These are phyloP conservation scores for Takashimella tepidaria DNA, from an alignment of 1,284 basidiomycete species.

Conservation along the genomic window DNA sequence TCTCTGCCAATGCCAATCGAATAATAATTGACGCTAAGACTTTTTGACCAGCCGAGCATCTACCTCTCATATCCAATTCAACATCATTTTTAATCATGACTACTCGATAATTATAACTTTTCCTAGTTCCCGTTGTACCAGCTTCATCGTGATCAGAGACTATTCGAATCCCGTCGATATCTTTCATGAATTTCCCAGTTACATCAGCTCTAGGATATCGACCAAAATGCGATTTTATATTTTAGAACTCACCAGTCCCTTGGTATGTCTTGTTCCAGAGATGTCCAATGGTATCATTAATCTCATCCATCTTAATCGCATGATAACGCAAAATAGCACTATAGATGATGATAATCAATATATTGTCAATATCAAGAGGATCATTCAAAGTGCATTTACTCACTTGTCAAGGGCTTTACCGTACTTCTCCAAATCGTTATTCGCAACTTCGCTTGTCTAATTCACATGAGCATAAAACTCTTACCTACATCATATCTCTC, in stretches of 20 bases:
- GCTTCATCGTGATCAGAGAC: constrained; percentile 83
- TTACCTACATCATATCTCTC: not conserved
- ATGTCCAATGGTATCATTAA: constrained; percentile 93
- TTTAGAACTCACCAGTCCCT: constrained; percentile 79
- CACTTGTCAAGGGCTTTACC: constrained; percentile 92
- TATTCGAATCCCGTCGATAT: constrained; percentile 97
- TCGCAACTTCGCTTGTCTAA: constrained; percentile 90
- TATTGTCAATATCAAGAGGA: too few relatives aligned
- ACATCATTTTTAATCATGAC: constrained; percentile 99
- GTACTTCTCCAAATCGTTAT: constrained; percentile 93
- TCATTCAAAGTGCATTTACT: too few relatives aligned
- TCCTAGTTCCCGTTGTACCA: constrained; percentile 60
- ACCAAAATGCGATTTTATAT: not conserved
- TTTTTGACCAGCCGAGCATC: constrained; percentile 97
- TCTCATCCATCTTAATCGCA: constrained; percentile 98
- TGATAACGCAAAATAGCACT: constrained; percentile 99
- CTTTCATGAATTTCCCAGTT: too few relatives aligned
- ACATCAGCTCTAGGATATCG: too few relatives aligned
- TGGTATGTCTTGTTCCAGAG: constrained; percentile 99
- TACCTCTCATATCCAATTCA: constrained; percentile 99
- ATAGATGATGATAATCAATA: too few relatives aligned
- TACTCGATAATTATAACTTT: constrained; percentile 98
- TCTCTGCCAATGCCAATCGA: constrained; percentile 93
- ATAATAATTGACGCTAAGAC: constrained; percentile 99
- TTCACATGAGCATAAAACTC: too few relatives aligned